phyloP scores from a whole-genome alignment of 345 rosid species.

The Populus ilicifolia region DNA sequence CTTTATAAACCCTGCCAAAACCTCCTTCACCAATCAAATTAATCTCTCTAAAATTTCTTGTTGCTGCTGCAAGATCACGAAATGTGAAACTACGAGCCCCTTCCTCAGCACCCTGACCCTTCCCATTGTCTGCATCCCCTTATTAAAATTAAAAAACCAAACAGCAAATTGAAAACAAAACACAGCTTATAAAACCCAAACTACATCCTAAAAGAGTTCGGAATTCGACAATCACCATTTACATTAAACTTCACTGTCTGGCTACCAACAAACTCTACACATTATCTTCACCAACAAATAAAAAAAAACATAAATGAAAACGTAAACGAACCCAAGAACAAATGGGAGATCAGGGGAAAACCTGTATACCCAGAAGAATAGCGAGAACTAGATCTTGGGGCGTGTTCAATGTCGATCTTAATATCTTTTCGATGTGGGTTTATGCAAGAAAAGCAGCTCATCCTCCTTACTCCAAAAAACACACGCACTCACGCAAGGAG shows the following conservation, averaged over 20 bases:
- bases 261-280: constrained; percentile 20
- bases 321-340: not conserved
- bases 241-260: constrained; percentile 25
- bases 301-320: not conserved
- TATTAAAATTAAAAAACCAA: not conserved
- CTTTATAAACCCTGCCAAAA: constrained; percentile 89
- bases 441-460: constrained; percentile 90
- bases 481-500: not conserved
- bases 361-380: constrained; percentile 49
- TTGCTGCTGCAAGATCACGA: constrained; percentile 67
- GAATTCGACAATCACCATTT: constrained; percentile 26
- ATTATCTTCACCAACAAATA: not conserved
- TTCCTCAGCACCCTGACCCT: constrained; percentile 22
- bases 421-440: constrained; percentile 45
- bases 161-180: not conserved
- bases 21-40: constrained; percentile 96
- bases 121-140: constrained; percentile 32
- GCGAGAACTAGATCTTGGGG: constrained; percentile 44
- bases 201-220: not conserved
- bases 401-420: constrained; percentile 65
- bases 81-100: constrained; percentile 86
- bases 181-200: not conserved
- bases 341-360: constrained; percentile 9
- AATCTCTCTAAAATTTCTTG: constrained; percentile 63
- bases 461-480: constrained; percentile 12